Conservation (phyloP, 2,329 filamentous ascomycete species). For the Uncinocarpus reesii region DNA sequence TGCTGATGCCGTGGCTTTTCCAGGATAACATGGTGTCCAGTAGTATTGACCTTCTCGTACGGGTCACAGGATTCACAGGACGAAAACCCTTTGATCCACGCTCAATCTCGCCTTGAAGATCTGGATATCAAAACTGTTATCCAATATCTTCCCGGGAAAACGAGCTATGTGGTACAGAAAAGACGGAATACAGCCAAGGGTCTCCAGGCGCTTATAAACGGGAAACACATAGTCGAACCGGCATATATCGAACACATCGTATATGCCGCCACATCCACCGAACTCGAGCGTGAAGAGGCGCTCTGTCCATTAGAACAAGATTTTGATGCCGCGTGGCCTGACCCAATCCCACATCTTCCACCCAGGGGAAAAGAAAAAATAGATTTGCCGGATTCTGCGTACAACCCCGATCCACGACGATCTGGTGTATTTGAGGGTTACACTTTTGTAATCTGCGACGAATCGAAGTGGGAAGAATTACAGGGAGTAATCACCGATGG, state of each 20-base stretch:
- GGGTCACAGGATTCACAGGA: slow-evolving; percentile 58
- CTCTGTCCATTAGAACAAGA: slow-evolving; percentile 60
- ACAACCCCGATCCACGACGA: slow-evolving; percentile 58
- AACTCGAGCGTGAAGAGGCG: slow-evolving; percentile 43
- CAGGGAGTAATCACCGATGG: slow-evolving; percentile 65
- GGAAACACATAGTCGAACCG: slow-evolving; percentile 48
- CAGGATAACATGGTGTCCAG: slow-evolving; percentile 68
- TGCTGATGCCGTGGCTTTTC: not conserved
- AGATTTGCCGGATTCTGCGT: slow-evolving; percentile 55
- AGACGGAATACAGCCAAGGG: slow-evolving; percentile 86
- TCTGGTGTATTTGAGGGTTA: slow-evolving; percentile 71
- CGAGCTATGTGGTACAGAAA: slow-evolving; percentile 78
- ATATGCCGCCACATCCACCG: slow-evolving; percentile 45
- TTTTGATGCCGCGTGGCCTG: slow-evolving; percentile 69
- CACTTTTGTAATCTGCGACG: slow-evolving; percentile 77
- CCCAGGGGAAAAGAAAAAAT: slow-evolving; percentile 65
- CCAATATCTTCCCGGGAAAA: slow-evolving; percentile 59
- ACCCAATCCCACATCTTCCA: slow-evolving; percentile 61
- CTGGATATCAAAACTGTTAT: slow-evolving; percentile 79
- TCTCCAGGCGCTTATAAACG: slow-evolving; percentile 75
- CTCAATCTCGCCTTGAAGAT: slow-evolving; percentile 60
- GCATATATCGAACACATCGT: slow-evolving; percentile 64
- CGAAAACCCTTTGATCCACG: slow-evolving; percentile 50
- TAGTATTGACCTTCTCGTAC: slow-evolving; percentile 73
- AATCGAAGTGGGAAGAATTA: slow-evolving; percentile 64